phyloP scores from a whole-genome alignment of 495 filamentous ascomycete species.

The Daldinia bambusicola region DNA sequence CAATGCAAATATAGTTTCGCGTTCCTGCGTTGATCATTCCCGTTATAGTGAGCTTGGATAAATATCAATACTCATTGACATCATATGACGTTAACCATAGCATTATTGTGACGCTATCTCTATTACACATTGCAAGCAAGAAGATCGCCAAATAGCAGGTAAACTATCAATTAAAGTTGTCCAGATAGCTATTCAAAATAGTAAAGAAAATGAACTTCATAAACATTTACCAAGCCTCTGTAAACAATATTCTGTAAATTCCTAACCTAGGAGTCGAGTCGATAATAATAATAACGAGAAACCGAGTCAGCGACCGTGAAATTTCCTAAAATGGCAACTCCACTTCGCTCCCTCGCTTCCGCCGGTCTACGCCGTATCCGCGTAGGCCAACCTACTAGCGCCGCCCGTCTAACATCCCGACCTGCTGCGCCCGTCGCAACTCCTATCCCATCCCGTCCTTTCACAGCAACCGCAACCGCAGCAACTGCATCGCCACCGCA shows the following conservation, averaged over 20 bases:
- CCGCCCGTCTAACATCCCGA: not conserved
- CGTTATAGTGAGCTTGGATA: not conserved
- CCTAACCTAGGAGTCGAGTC: not conserved
- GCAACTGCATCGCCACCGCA: not conserved
- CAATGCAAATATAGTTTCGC: not conserved
- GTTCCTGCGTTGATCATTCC: conserved; percentile 24
- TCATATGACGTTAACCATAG: conserved; percentile 35
- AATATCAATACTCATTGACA: conserved; percentile 19
- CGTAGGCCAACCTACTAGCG: not conserved
- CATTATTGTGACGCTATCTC: conserved; percentile 7
- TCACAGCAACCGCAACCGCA: conserved; percentile 15
- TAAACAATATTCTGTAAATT: not conserved
- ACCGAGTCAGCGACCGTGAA: not conserved
- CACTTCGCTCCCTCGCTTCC: conserved; percentile 26
- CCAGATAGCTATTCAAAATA: too few relatives aligned
- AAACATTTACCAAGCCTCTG: not conserved
- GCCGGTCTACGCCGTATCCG: conserved; percentile 24
- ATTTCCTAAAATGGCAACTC: conserved; percentile 35
- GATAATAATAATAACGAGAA: not conserved
- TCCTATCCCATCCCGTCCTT: conserved; percentile 5
- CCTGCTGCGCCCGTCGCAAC: not conserved
- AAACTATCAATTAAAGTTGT: not conserved
- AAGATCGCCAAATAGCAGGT: not conserved
- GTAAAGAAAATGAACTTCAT: not conserved
- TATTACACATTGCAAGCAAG: not conserved